Base-by-base conservation (phyloP, 2,329 filamentous ascomycete genomes). In the Neonectria hederae region DNA sequence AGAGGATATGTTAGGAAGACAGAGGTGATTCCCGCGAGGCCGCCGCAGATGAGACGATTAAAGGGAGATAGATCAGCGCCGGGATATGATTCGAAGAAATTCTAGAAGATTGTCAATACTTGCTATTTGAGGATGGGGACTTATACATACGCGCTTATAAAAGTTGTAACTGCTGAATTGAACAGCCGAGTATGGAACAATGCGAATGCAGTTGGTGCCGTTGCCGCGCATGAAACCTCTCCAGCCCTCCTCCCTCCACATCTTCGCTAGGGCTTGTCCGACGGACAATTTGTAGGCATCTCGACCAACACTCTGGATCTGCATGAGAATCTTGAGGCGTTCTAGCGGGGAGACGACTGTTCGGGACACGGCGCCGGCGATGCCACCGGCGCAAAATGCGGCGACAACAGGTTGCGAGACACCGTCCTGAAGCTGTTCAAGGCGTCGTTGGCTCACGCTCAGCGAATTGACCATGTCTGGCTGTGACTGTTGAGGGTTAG, bases 151-250 rank as follows among this genome's bases (percentile, higher is more conserved):
- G 82, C 89, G 87, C 81, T 97, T 97, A 82, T 99, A 99, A 71
- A 98, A 89, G 78, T 97, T 98, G 83, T 98, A 99, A 76, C 94
- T 97, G 72, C 95, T 95, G 79, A 99, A 99, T 76, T 99, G 96
- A 43, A 98, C 96, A 11, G 96, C 96, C 54, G 95, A 98, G 79
- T 99, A 99, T 5, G 96, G 96, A 56, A 99, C 93, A 71, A 99
- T 99, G 66, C 96, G 92, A 74, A 99, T 93, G 84, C 96, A 99
- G 80, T 99, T 99, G 65, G 94, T 97, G 68, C 96, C 96, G 78
- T 99, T 99, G 56, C 96, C 96, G 70, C 94, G 89, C 94, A 99
- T 97, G 80, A 98, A 97, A 0, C 96, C 96, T 78, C 89, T 90
- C 93, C 94, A 98, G 59, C 96, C 96, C 80, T 99, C 96, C 77